Base-by-base conservation (phyloP, 176 grass and related monocot species). In the Hordeum marinum region DNA sequence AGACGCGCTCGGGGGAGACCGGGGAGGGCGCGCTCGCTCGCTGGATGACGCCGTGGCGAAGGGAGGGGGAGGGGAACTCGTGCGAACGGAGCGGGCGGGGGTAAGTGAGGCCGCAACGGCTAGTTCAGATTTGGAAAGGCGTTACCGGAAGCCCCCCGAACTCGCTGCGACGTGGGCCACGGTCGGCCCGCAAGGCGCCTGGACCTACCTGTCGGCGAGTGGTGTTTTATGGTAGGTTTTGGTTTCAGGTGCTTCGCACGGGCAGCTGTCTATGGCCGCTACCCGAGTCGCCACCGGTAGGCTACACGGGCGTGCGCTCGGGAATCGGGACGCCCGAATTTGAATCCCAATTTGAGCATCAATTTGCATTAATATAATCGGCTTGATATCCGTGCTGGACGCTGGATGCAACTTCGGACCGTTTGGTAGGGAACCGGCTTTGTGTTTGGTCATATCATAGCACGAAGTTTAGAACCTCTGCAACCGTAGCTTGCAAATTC, bases 51-150 rank as follows among this genome's bases (percentile, higher is more conserved):
- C 68, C 68, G 36, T 70, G 0, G 36, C 20, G 36, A 13, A 41
- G 6, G 37, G 42, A 27, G 23, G 62, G 78, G 72, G 65, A 9
- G 73, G 27, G 54, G 32, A 60, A 50, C 24, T 26, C 10, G 34
- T 9, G 65, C 25, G 45, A 80, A 46, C 11, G 88, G 74, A 48
- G 64, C 62, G 72, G 41, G 29, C 2, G 72, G 64, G 64, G 42
- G 79, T 46, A 15, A 43, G 24, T 13, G 70, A 21, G 23, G 42
- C 58, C 32, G 59, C 85, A 87, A 87, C 77, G 85, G 85, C 85
- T 86, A 86, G 14, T 45, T 71, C 14, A 31, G 59, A 81, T 58
- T 82, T 66, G 78, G 85, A 75, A 87, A 54, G 63, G 68, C 11
- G 58, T 80, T 74, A 75, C 72, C 0, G 2, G 72, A 75, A 75